These are phyloP conservation scores for Coemansia sp. DNA, from an alignment of 192 early-diverging fungal genomes.

Conservation along the genomic window DNA sequence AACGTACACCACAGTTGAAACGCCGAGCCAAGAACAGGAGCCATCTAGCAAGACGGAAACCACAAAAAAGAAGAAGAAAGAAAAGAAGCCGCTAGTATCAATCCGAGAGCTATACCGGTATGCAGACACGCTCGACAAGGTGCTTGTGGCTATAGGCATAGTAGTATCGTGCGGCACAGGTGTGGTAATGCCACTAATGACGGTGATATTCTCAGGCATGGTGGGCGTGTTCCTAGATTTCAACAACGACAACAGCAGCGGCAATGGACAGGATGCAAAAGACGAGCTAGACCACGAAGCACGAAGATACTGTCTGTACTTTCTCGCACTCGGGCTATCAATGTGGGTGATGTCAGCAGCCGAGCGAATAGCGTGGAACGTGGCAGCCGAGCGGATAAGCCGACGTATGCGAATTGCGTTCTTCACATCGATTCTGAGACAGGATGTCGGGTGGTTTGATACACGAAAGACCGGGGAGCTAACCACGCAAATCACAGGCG, in stretches of 20 bases:
- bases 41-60: background rate
- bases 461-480: slow-evolving; percentile 74
- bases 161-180: slow-evolving; percentile 47
- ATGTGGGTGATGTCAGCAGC: slow-evolving; percentile 23
- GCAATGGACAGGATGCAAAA: background rate
- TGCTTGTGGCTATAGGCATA: slow-evolving; percentile 55
- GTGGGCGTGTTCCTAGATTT: slow-evolving; percentile 28
- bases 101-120: slow-evolving; percentile 70
- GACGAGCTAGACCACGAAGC: slow-evolving; percentile 34
- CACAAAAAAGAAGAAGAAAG: slow-evolving; percentile 25
- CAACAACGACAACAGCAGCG: slow-evolving; percentile 4
- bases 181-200: slow-evolving; percentile 53
- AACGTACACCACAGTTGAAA: slow-evolving; percentile 3
- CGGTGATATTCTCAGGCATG: slow-evolving; percentile 45
- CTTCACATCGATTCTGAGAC: slow-evolving; percentile 74
- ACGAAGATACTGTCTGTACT: slow-evolving; percentile 53
- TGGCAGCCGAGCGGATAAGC: slow-evolving; percentile 60
- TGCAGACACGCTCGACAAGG: slow-evolving; percentile 59
- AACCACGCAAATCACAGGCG: slow-evolving; percentile 81
- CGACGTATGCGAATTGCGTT: slow-evolving; percentile 76
- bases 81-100: slow-evolving; percentile 56
- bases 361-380: slow-evolving; percentile 26
- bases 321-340: slow-evolving; percentile 21
- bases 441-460: slow-evolving; percentile 90
- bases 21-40: background rate